Evolutionary conservation across 164 flowering plant species (phyloP), one percentile per base, ranked within the genome.

Genomic region (Vitis rotundifolia): DNA sequence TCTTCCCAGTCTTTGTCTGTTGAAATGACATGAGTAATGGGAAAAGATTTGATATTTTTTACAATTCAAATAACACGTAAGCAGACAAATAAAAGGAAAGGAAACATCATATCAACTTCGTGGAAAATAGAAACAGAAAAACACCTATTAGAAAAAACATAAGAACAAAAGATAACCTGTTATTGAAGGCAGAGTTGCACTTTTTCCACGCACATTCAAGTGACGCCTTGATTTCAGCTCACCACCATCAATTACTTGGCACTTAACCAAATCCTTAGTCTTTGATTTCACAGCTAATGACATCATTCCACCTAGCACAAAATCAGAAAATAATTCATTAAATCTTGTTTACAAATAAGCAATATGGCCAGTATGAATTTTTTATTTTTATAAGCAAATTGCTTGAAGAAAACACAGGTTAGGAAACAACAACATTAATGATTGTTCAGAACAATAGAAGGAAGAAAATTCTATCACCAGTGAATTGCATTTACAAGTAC

Each of bases 1-100:
- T 96, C 99, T 74, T 96, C 99, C 99, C 99, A 96, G 71, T 96
- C 99, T 73, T 93, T 96, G 62, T 96, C 99, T 95, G 87, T 68
- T 54, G 62, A 75, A 49, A 71, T 26, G 47, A 13, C 62, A 68
- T n/a, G 53, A 47, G 59, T 44, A 52, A 26, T 8, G 44, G 48
- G 61, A 12, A 76, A 15, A 49, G 9, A 26, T 47, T 18, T 49
- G 5, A 16, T 12, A 11, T 18, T 48, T 51, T 29, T n/a, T 9
- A 18, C 48, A 28, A 44, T 29, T 28, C 4, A 49, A n/a, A 15
- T 61, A n/a, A 55, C 57, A 51, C 5, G 8, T 28, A 55, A 56
- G 49, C n/a, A 48, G 57, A 64, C 22, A 18, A 54, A 68, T 49
- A 54, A n/a, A 47, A 68, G 10, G 49, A 47, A 67, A 48, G 11